These are phyloP conservation scores for Craterostigma plantagineum DNA, from an alignment of 257 asterid species.

Conservation along the genomic window DNA sequence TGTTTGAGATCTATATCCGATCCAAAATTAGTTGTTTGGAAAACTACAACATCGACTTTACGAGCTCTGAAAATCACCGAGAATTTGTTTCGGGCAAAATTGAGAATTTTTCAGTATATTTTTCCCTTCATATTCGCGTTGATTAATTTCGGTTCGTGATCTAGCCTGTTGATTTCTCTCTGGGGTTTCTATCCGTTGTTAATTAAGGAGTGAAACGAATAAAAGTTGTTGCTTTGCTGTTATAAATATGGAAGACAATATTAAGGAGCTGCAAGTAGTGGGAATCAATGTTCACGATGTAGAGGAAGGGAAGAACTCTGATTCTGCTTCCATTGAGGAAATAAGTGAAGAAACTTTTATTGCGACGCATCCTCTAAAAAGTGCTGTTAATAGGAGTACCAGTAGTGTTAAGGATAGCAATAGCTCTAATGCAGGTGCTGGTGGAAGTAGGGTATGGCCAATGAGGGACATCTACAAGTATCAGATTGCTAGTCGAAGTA, in stretches of 20 bases:
- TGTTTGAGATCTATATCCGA: too few species aligned
- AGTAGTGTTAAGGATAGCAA: constrained; percentile 12
- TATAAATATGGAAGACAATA: constrained; percentile 37
- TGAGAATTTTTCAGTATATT: too few species aligned
- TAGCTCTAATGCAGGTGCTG: constrained; percentile 12
- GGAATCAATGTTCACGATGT: constrained; percentile 30
- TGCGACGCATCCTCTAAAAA: constrained; percentile 17
- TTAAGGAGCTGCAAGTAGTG: constrained; percentile 17
- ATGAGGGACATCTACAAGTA: constrained; percentile 63
- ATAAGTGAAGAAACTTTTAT: constrained; percentile 48
- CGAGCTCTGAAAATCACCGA: too few species aligned
- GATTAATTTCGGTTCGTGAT: too few species aligned
- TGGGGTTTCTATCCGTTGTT: too few species aligned
- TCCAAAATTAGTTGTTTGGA: too few species aligned
- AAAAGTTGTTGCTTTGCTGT: neutral
- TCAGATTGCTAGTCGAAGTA: constrained; percentile 34
- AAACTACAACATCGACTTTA: too few species aligned
- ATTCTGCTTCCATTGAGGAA: constrained; percentile 74
- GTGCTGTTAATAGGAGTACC: constrained; percentile 15
- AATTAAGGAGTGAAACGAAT: too few species aligned
- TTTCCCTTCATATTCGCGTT: too few species aligned
- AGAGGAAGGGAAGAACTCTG: constrained; percentile 96
- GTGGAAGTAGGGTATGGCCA: constrained; percentile 58
- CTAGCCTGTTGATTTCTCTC: too few species aligned
- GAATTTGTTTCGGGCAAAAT: too few species aligned